Conservation (phyloP, 495 filamentous ascomycete species). For the Aspergillus sclerotioniger region DNA sequence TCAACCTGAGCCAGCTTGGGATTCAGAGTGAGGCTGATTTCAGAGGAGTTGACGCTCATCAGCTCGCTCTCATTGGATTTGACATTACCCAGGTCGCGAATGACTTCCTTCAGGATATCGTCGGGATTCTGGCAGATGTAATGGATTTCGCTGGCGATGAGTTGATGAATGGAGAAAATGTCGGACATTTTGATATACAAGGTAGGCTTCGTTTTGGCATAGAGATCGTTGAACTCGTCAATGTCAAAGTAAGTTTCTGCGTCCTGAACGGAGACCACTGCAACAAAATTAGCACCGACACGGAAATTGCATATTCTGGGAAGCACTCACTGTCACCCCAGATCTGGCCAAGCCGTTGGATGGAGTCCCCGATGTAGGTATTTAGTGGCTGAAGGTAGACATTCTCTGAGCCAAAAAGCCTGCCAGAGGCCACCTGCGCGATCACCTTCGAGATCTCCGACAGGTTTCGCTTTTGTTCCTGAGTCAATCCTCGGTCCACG, state of each 20-base stretch:
- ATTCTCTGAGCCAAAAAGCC: slow-evolving; percentile 88
- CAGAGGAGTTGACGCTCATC: slow-evolving; percentile 78
- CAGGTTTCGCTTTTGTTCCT: slow-evolving; percentile 90
- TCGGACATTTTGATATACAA: slow-evolving; percentile 98
- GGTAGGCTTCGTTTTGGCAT: slow-evolving; percentile 91
- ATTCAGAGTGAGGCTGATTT: slow-evolving; percentile 88
- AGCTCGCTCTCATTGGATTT: slow-evolving; percentile 95
- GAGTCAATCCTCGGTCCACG: slow-evolving; percentile 79
- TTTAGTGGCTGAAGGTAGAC: slow-evolving; percentile 95
- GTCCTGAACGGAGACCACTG: slow-evolving; percentile 78
- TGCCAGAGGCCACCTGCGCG: slow-evolving; percentile 78
- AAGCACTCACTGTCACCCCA: slow-evolving; percentile 60
- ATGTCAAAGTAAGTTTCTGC: slow-evolving; percentile 93
- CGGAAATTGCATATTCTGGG: neutral
- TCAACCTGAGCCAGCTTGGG: slow-evolving; percentile 88
- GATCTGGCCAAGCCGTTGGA: slow-evolving; percentile 74
- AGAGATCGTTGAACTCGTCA: slow-evolving; percentile 97
- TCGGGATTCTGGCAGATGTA: slow-evolving; percentile 74
- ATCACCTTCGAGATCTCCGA: slow-evolving; percentile 89
- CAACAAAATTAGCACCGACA: slow-evolving; percentile 25
- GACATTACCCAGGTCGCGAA: slow-evolving; percentile 89
- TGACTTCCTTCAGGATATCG: slow-evolving; percentile 85
- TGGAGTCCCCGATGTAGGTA: slow-evolving; percentile 79
- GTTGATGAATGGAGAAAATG: slow-evolving; percentile 92
- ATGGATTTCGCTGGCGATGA: slow-evolving; percentile 76